phyloP scores from a whole-genome alignment of 2,329 filamentous ascomycete species.

The Akanthomyces lecanii region DNA sequence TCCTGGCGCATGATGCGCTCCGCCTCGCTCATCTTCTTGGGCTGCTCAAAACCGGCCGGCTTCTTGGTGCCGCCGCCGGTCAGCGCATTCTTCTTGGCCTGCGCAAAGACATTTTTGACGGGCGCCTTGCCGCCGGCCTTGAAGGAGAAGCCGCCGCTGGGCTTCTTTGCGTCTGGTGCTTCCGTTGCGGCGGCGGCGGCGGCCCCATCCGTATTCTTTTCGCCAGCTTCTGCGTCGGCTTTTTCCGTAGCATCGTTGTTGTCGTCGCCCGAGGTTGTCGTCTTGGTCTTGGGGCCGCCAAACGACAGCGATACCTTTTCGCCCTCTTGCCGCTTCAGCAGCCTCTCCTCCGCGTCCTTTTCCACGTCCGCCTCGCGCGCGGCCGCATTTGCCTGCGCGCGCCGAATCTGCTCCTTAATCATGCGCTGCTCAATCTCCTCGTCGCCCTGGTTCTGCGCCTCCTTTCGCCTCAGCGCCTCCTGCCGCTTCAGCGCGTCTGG shows the following conservation, averaged over 20 bases:
- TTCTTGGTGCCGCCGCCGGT: slow-evolving; percentile 59
- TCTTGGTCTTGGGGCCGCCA: slow-evolving; percentile 42
- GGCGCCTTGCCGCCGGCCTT: slow-evolving; percentile 62
- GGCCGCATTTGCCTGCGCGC: slow-evolving; percentile 56
- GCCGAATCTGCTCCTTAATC: slow-evolving; percentile 77
- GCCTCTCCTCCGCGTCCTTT: slow-evolving; percentile 39
- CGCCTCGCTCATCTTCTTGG: slow-evolving; percentile 82
- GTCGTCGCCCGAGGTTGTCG: slow-evolving; percentile 11
- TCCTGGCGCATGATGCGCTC: slow-evolving; percentile 88
- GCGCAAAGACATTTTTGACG: slow-evolving; percentile 71
- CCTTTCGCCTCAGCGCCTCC: slow-evolving; percentile 77
- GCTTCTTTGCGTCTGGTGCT: slow-evolving; percentile 25
- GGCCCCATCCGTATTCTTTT: slow-evolving; percentile 17
- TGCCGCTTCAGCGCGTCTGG: slow-evolving; percentile 76
- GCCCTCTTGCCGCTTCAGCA: slow-evolving; percentile 61
- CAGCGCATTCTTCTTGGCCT: slow-evolving; percentile 65
- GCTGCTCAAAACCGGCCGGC: slow-evolving; percentile 50
- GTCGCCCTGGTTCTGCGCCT: slow-evolving; percentile 83
- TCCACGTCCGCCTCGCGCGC: slow-evolving; percentile 37
- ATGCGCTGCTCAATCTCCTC: slow-evolving; percentile 83
- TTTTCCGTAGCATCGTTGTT: slow-evolving; percentile 24
- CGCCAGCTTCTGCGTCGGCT: slow-evolving; percentile 16
- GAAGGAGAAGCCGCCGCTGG: slow-evolving; percentile 50
- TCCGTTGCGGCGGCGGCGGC: slow-evolving; percentile 13
- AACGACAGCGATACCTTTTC: slow-evolving; percentile 73